phyloP scores from a whole-genome alignment of 495 filamentous ascomycete species.

The Tricharina praecox region DNA sequence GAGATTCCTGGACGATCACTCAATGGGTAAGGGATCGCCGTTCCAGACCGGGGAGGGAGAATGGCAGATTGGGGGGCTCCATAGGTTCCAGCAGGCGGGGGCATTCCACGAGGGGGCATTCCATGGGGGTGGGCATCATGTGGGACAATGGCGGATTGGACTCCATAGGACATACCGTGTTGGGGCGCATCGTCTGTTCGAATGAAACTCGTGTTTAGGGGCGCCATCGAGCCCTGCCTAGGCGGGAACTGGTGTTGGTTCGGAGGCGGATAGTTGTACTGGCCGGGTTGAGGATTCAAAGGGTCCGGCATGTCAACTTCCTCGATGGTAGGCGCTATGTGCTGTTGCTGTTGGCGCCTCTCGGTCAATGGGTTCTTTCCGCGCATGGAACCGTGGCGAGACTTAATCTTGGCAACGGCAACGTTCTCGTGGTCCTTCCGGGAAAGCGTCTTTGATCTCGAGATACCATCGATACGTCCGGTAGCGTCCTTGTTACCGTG shows the following conservation, averaged over 20 bases:
- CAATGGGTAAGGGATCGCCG: not conserved
- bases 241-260: constrained; percentile 33
- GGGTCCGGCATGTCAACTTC: constrained; percentile 58
- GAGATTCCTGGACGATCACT: constrained; percentile 4
- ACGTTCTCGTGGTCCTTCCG: constrained; percentile 84
- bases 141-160: not conserved
- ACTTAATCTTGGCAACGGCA: constrained; percentile 78
- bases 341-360: constrained; percentile 17
- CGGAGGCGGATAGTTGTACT: constrained; percentile 31
- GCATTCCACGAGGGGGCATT: too few relatives aligned
- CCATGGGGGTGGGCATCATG: too few relatives aligned
- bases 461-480: constrained; percentile 66
- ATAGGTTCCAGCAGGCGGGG: too few relatives aligned
- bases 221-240: constrained; percentile 41
- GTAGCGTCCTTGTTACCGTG: constrained; percentile 85
- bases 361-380: constrained; percentile 30
- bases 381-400: constrained; percentile 71
- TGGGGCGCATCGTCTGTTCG: constrained; percentile 8
- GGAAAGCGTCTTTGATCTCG: constrained; percentile 67
- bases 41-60: constrained; percentile 5
- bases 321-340: constrained; percentile 24
- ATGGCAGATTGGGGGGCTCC: not conserved
- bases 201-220: constrained; percentile 31
- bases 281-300: constrained; percentile 28
- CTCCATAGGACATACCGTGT: constrained; percentile 1